These are phyloP conservation scores for Cyberlindnera euphorbiae DNA, from an alignment of 805 yeast genomes.

Conservation along the genomic window DNA sequence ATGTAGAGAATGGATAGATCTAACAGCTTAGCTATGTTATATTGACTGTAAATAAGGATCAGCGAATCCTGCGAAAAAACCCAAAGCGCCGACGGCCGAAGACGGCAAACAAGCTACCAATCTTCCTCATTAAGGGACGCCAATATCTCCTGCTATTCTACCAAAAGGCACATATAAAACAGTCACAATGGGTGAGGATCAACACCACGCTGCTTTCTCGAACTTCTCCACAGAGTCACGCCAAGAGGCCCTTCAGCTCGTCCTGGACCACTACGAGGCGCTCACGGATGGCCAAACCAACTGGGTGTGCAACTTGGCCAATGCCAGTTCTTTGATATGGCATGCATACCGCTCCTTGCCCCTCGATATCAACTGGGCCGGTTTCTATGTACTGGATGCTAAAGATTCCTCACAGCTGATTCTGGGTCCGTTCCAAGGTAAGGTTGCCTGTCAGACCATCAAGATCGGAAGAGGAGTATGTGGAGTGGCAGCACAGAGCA, in stretches of 20 bases:
- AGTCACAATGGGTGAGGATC: conserved; percentile 14
- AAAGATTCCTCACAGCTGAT: conserved; percentile 42
- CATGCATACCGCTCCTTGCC: conserved; percentile 68
- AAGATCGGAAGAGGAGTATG: conserved; percentile 83
- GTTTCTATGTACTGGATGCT: conserved; percentile 61
- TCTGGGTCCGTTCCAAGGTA: conserved; percentile 93
- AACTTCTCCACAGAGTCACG: conserved; percentile 40
- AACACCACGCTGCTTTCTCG: conserved; percentile 74
- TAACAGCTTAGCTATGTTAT: no score
- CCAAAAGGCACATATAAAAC: no score
- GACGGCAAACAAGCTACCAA: no score
- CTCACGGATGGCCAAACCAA: conserved; percentile 57
- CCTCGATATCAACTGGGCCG: conserved; percentile 81
- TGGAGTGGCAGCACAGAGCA: conserved; percentile 68
- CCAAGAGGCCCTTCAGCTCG: conserved; percentile 51
- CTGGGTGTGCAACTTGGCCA: conserved; percentile 89
- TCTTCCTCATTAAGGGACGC: no score
- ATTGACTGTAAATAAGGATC: no score
- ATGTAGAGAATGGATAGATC: no score
- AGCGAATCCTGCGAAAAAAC: no score
- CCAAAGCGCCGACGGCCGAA: no score
- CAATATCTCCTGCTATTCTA: no score
- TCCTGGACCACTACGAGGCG: conserved; percentile 61
- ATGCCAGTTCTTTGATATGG: conserved; percentile 85
- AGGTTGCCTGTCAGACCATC: conserved; percentile 90